Conservation (phyloP, 108 stramenopile species). For the Skeletonema grethae region DNA sequence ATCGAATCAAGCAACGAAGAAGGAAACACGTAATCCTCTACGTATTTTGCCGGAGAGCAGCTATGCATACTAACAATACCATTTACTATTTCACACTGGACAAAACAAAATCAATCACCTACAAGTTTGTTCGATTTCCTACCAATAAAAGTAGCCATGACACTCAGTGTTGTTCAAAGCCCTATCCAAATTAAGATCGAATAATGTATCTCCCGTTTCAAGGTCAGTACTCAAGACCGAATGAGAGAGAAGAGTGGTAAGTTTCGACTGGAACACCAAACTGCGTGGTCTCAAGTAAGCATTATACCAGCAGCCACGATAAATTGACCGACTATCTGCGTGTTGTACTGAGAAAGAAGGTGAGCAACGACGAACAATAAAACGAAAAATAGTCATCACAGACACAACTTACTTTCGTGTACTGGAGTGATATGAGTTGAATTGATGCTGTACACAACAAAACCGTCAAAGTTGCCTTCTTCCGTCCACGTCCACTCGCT, state of each 20-base stretch:
- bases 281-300: constrained; percentile 43
- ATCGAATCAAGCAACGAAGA: not conserved
- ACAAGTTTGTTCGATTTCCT: not conserved
- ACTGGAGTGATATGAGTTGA: constrained; percentile 24
- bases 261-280: constrained; percentile 38
- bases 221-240: constrained; percentile 44
- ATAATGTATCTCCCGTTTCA: constrained; percentile 19
- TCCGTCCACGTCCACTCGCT: constrained; percentile 30
- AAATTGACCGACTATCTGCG: constrained; percentile 31
- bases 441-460: constrained; percentile 44
- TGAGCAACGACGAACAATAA: not conserved
- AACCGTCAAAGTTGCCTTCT: constrained; percentile 50
- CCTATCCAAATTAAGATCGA: constrained; percentile 38
- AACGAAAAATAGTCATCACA: not conserved
- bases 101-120: not conserved
- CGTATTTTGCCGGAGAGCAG: not conserved
- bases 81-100: not conserved
- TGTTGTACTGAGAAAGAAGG: constrained; percentile 23
- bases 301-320: constrained; percentile 46
- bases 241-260: constrained; percentile 44
- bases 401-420: constrained; percentile 28
- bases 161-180: constrained; percentile 31
- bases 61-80: too few relatives aligned
- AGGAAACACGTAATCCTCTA: not conserved
- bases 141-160: not conserved